Base-by-base conservation (phyloP, 495 filamentous ascomycete genomes). In the Podospora australis region DNA sequence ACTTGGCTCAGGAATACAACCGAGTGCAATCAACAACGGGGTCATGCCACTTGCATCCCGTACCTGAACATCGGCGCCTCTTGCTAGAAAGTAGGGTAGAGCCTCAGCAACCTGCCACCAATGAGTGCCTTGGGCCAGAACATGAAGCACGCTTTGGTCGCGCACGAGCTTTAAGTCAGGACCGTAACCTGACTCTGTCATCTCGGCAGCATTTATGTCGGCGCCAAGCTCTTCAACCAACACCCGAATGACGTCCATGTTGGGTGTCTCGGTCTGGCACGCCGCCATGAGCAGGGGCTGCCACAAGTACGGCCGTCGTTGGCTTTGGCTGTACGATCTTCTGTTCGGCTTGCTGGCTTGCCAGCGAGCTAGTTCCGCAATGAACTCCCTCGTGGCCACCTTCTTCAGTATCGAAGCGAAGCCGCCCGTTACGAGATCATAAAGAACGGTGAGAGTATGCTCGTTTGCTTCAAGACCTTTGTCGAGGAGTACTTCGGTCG, bases 91-190 rank as follows among this genome's bases (percentile, higher is more conserved):
- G 38, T 73, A 78, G 6, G 56, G 60, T 9, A 78, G 58, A 19
- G 70, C 70, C 19, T 62, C 44, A n/a, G 59, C 16, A 2, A 39
- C 52, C 5, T 74, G 59, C 74, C 74, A 78, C 68, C 68, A 74
- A 24, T 71, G 56, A 0, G 49, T 46, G 1, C 65, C 67, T 23
- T 48, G 44, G 17, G 65, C 68, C 8, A 75, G 50, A 20, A 52
- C 29, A 54, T 72, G 70, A 2, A 75, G 59, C 23, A n/a, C n/a
- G 67, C 55, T 17, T 53, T 63, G 26, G 62, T 55, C 4, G 59
- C 59, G 10, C 4, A 14, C 16, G 30, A 26, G 2, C 10, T 1
- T 10, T 44, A n/a, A 7, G 1, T 29, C 13, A 2, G 13, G 5
- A 3, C 13, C 25, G 4, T 24, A 13, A 3, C 6, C 23, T 48